These are phyloP conservation scores for Syzygium malaccense DNA, from an alignment of 441 rosid species.

Conservation along the genomic window DNA sequence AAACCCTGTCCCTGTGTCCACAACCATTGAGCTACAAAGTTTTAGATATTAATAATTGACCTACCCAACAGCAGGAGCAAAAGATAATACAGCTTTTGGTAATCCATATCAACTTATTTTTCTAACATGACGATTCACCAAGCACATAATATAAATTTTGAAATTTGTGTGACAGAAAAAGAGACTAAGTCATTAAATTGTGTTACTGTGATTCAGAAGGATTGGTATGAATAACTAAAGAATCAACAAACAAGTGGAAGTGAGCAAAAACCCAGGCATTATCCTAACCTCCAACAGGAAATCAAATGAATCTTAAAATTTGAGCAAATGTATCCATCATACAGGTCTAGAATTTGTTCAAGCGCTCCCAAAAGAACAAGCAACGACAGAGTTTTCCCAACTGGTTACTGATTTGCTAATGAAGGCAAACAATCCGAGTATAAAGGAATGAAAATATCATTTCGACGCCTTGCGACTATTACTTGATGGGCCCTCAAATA, in stretches of 20 bases:
- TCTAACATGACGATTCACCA: background rate
- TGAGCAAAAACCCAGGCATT: background rate
- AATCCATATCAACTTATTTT: background rate
- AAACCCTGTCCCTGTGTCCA: too few species aligned
- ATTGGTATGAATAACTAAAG: background rate
- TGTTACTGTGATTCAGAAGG: too few species aligned
- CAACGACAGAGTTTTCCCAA: background rate
- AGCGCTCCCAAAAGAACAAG: background rate
- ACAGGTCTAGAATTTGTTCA: too few species aligned
- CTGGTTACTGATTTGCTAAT: background rate
- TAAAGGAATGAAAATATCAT: too few species aligned
- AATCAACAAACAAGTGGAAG: background rate
- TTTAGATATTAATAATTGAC: too few species aligned
- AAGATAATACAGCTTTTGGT: background rate
- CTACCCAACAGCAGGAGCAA: background rate
- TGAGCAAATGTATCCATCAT: background rate
- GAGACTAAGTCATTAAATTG: background rate
- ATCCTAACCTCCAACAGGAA: background rate
- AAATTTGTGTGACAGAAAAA: background rate
- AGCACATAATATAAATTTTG: background rate
- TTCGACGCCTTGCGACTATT: background rate
- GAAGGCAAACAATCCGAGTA: background rate
- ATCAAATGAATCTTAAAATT: too few species aligned
- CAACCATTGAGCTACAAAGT: background rate
- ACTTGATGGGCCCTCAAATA: too few species aligned